These are phyloP conservation scores for Rhodosporidiobolus odoratus DNA, from an alignment of 768 basidiomycete species.

Conservation along the genomic window DNA sequence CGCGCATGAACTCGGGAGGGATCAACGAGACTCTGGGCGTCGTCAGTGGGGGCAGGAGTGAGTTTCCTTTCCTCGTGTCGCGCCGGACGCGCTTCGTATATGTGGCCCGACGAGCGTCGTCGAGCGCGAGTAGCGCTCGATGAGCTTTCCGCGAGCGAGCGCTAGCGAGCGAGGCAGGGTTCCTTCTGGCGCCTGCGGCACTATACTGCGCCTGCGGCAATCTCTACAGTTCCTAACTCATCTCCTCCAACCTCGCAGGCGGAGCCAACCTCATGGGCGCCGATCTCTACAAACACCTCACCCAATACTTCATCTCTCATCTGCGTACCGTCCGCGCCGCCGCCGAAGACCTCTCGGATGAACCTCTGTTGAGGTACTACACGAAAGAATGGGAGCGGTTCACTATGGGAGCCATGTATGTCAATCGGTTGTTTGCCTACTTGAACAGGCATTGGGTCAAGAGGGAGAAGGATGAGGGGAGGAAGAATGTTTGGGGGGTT, in stretches of 20 bases:
- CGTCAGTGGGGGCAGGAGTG: conserved; percentile 24
- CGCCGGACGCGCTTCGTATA: too few species aligned
- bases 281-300: conserved; percentile 91
- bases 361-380: conserved; percentile 83
- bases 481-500: conserved; percentile 88
- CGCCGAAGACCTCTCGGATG: conserved; percentile 74
- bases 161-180: too few species aligned
- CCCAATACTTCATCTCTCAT: conserved; percentile 80
- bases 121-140: too few species aligned
- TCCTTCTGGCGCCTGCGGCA: too few species aligned
- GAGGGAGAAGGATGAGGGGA: conserved; percentile 91
- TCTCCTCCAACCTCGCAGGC: conserved; percentile 31
- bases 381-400: conserved; percentile 91
- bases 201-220: too few species aligned
- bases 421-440: conserved; percentile 95
- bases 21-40: conserved; percentile 43
- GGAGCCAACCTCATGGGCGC: conserved; percentile 96
- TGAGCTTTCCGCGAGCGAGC: too few species aligned
- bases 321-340: conserved; percentile 63
- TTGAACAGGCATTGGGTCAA: conserved; percentile 99
- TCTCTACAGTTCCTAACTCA: too few species aligned
- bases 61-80: conserved; percentile 7
- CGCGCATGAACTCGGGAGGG: conserved; percentile 48
- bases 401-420: conserved; percentile 93
- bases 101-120: too few species aligned